Evolutionary conservation across 768 basidiomycete genomes (phyloP).

Genomic region (Termitomyces sp.): DNA sequence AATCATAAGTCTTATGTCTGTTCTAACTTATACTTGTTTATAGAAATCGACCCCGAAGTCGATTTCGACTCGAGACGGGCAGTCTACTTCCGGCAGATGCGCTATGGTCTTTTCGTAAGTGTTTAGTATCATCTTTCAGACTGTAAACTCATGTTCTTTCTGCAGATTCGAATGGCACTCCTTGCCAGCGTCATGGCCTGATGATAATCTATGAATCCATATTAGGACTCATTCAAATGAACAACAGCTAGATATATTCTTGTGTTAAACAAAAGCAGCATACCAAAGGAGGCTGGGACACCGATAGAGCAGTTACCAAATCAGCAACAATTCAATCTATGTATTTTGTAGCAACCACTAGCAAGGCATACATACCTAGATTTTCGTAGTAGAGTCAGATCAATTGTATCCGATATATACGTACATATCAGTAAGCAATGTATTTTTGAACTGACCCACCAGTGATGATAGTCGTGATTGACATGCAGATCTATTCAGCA

Average conservation of each 20-base stretch:
- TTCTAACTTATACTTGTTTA: constrained; percentile 9
- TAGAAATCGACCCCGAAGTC: constrained; percentile 98
- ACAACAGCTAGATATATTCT: not conserved
- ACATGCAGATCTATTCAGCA: too few species aligned
- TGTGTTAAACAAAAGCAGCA: not conserved
- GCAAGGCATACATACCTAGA: not conserved
- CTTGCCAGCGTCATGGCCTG: constrained; percentile 56
- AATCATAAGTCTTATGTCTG: not conserved
- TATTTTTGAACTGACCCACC: too few species aligned
- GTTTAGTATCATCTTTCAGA: not conserved
- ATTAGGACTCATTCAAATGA: too few species aligned
- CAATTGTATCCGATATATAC: not conserved
- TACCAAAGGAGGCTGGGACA: not conserved
- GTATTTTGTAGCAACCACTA: not conserved
- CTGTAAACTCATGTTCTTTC: not conserved
- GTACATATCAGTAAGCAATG: too few species aligned
- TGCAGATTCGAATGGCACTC: constrained; percentile 77
- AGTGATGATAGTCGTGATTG: too few species aligned
- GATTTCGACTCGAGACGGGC: constrained; percentile 94
- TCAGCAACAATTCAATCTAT: not conserved
- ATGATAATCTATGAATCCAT: constrained; percentile 4
- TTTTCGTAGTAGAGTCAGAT: not conserved
- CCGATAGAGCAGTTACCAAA: not conserved
- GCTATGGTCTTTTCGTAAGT: constrained; percentile 94
- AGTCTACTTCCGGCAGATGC: constrained; percentile 98